Evolutionary conservation across 2,329 filamentous ascomycete genomes (phyloP), one percentile per base, ranked within the genome.

Genomic region (Aspergillus costaricaensis): DNA sequence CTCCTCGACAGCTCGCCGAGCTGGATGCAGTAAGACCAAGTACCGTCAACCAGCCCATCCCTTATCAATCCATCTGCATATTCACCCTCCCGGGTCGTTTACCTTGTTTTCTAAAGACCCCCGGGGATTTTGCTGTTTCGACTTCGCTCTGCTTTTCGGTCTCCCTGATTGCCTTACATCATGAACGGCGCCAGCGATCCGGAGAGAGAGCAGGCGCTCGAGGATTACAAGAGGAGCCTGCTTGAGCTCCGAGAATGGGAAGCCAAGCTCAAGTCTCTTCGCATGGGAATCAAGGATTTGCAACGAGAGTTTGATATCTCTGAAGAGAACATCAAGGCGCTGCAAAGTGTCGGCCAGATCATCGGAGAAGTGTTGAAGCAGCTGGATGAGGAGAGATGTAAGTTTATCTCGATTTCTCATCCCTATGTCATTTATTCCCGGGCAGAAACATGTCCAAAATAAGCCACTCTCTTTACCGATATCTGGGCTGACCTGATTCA

Each of bases 351-450:
- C 58, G 95, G 95, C 54, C 95, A 99, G 82, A 99, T 99, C 79
- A 98, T 99, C 78, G 95, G 95, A 71, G 95, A 99, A 81, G 96
- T 99, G 63, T 82, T 99, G 74, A 99, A 99, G 83, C 96, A 99
- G 83, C 85, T 99, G 66, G 95, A 99, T 75, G 95, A 99, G 72
- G 96, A 99, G 84, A 85, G 95, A 88, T 99, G 94, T 97, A 83
- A 77, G 91, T 82, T 30, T 27, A 52, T 27, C 17, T 48, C 9
- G 17, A 25, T 41, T 14, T 27, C 15, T 53, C 44, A 36, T 23
- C 12, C 32, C 23, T 23, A 3, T 55, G 15, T 2, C 6, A 12
- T 27, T 15, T 9, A 32, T 36, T 36, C 12, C 30, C 32, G 43
- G 8, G n/a, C 8, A 27, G 19, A 38, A 10, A n/a, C n/a, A 23